Conservation (phyloP, 2,329 filamentous ascomycete genomes). For the Huntiella omanensis region DNA sequence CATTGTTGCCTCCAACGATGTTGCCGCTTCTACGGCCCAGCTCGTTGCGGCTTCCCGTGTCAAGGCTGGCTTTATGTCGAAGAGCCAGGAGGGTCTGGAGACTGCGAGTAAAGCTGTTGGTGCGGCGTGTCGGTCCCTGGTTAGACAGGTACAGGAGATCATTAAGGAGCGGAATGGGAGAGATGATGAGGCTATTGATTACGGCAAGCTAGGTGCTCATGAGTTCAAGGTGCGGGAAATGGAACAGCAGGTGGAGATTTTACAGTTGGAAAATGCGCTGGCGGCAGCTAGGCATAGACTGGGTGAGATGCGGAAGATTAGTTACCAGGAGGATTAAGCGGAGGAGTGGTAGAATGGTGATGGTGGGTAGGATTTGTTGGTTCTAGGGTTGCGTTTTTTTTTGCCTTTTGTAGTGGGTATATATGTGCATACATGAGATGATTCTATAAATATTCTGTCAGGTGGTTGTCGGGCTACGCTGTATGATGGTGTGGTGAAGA, state of each 20-base stretch:
- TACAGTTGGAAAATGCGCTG: slow-evolving; percentile 81
- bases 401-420: neutral
- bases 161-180: slow-evolving; percentile 63
- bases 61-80: slow-evolving; percentile 96
- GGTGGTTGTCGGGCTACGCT: too few species aligned
- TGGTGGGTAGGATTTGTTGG: neutral
- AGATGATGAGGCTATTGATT: slow-evolving; percentile 74
- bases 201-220: slow-evolving; percentile 69
- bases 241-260: slow-evolving; percentile 98
- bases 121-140: slow-evolving; percentile 66
- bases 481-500: too few species aligned
- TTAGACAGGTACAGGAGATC: slow-evolving; percentile 84
- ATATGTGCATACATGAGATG: too few species aligned
- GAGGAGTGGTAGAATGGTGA: neutral
- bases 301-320: slow-evolving; percentile 96
- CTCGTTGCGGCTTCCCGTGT: slow-evolving; percentile 88
- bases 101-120: slow-evolving; percentile 85
- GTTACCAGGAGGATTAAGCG: slow-evolving; percentile 58
- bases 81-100: slow-evolving; percentile 84
- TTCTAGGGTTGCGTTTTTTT: neutral
- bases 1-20: slow-evolving; percentile 93
- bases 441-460: too few species aligned
- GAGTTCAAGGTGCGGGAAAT: slow-evolving; percentile 98
- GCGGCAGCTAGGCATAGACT: slow-evolving; percentile 61
- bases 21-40: slow-evolving; percentile 89